A percentile compares a stretch with the other conserved stretches of the same genome.
Evolutionary conservation across 225 moss, liverwort and hornwort species (phyloP).

Genomic region (Bryoerythrophyllum caledonicum): DNA sequence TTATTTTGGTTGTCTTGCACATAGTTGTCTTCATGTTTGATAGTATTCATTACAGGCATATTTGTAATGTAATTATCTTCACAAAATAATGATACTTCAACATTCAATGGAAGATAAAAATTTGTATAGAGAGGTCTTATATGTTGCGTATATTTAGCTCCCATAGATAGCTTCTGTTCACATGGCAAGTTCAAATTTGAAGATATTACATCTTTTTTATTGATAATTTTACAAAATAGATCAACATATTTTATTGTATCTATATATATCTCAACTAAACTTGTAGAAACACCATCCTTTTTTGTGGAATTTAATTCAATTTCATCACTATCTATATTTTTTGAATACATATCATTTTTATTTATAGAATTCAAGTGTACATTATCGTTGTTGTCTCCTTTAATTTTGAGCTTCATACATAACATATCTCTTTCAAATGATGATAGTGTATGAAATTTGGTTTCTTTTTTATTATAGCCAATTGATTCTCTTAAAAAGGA

Average conservation of each 20-base stretch:
- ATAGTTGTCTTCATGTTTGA: not conserved
- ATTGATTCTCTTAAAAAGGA: not conserved
- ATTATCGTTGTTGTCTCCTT: not conserved
- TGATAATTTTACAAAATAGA: not conserved
- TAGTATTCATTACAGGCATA: not conserved
- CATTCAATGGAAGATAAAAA: not conserved
- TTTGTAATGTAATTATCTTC: not conserved
- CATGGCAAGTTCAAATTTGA: not conserved
- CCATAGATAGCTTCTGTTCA: not conserved
- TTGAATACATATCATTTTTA: not conserved
- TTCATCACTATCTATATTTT: not conserved
- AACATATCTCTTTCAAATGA: not conserved
- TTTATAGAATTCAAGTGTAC: not conserved
- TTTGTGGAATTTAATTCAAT: not conserved
- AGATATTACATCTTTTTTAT: not conserved
- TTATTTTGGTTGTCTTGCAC: rapidly evolving
- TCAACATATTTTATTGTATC: not conserved
- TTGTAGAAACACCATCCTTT: not conserved
- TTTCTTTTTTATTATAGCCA: not conserved
- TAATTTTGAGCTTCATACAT: not conserved
- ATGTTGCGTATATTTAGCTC: not conserved
- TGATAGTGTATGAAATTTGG: not conserved
- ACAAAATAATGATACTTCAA: not conserved
- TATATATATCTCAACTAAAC: not conserved
- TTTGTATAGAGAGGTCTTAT: not conserved